Percentiles rank a stretch among this genome's conserved stretches.
phyloP scores from a whole-genome alignment of 1,284 basidiomycete genomes.

The Leccinum pallidistipes region DNA sequence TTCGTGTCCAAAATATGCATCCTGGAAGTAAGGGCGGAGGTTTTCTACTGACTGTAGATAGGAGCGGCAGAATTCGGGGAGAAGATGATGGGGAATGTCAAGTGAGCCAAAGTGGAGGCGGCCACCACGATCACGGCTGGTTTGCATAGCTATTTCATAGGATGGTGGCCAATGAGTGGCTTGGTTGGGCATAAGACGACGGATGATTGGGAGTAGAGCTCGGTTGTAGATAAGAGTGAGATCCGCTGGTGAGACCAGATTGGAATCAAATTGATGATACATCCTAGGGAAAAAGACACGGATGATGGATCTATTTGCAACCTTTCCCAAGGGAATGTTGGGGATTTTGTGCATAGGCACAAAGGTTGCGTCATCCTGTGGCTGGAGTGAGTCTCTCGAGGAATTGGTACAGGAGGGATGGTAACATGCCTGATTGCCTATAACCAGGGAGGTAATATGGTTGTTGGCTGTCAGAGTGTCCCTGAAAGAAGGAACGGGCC shows the following conservation, averaged over 20 bases:
- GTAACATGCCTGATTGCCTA: neutral
- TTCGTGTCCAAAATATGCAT: conserved; percentile 19
- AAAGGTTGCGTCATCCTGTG: neutral
- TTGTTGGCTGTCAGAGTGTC: conserved; percentile 4
- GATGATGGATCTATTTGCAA: conserved; percentile 1
- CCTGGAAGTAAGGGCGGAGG: neutral
- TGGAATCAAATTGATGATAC: conserved; percentile 1
- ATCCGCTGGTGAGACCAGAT: neutral
- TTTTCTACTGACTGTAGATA: neutral
- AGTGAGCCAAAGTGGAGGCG: neutral
- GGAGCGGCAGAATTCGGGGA: neutral
- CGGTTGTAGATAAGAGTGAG: conserved; percentile 4
- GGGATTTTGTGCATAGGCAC: conserved; percentile 15
- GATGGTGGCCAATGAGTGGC: conserved; percentile 11
- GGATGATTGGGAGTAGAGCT: neutral
- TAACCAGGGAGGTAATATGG: conserved; percentile 1
- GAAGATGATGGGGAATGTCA: conserved; percentile 1
- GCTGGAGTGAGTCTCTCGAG: neutral
- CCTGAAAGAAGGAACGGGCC: conserved; percentile 11
- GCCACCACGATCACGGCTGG: neutral
- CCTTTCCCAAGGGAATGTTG: conserved; percentile 13
- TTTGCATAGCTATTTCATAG: neutral
- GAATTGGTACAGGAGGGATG: neutral
- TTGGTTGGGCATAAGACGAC: conserved; percentile 4
- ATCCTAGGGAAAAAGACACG: conserved; percentile 15